Evolutionary conservation across 495 filamentous ascomycete genomes (phyloP), one percentile per base, ranked within the genome.

Genomic region (Neurospora sp.): DNA sequence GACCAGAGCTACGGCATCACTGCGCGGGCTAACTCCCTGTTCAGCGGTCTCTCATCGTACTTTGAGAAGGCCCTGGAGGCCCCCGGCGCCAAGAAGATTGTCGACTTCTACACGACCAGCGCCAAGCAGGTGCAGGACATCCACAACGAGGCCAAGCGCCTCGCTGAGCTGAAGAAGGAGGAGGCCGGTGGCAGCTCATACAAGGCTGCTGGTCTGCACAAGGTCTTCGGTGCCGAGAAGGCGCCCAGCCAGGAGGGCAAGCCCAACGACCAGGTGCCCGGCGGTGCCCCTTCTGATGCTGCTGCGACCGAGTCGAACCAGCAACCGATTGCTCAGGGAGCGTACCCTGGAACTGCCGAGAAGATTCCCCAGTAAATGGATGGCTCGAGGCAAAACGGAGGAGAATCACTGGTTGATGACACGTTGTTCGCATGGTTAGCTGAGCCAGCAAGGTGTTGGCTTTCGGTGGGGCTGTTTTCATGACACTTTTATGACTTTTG

Each of bases 111-210:
- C 82, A 86, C 88, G 9, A 85, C 91, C 72, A 87, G 90, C 71
- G 88, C 90, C 79, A 93, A 93, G 82, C 93, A 97, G 85, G 92
- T 97, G 12, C 85, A 92, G 69, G 96, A 99, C 76, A 95, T 99
- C 71, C 95, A 98, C 81, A 87, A 83, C 69, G 96, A 99, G 86
- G 96, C 96, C 3, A 86, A 89, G 68, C 89, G 95, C 74, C 84
- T 99, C 39, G 94, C 94, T 10, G 91, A 97, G 76, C 77, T 98
- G 73, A 97, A 97, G 89, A 89, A 89, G 87, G 72, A 94, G 86
- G 87, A 86, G 79, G 73, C 82, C 75, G 79, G 87, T 71, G 82
- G 82, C 72, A 79, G 84, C 75, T 76, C 82, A 10, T 85, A 84
- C 79, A 85, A 85, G 80, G 84, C 82, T 9, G 78, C 81, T 10